A percentile compares a stretch with the other conserved stretches of the same genome.
phyloP scores from a whole-genome alignment of 2,329 filamentous ascomycete species.

The Verticillium albo-atrum region DNA sequence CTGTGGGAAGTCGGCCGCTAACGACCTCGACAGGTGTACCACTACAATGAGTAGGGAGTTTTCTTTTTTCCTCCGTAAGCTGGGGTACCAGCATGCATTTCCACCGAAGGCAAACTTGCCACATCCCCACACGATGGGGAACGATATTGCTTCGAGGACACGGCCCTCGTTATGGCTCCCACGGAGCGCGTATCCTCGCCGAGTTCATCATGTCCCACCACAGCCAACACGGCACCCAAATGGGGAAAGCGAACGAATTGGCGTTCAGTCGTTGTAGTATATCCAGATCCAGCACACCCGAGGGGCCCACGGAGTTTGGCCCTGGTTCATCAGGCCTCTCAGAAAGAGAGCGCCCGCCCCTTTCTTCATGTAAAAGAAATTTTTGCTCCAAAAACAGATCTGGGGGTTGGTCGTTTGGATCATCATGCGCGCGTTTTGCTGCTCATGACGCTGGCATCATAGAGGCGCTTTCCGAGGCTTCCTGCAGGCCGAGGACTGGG shows the following conservation, averaged over 20 bases:
- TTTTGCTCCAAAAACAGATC: not conserved
- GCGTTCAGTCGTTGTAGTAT: slow-evolving; percentile 1
- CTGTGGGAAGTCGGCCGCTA: not conserved
- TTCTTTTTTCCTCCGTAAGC: not conserved
- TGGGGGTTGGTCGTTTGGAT: not conserved
- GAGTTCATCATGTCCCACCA: not conserved
- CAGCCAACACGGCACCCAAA: not conserved
- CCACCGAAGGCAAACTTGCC: not conserved
- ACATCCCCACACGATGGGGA: not conserved
- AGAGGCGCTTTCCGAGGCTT: not conserved
- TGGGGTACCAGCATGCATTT: not conserved
- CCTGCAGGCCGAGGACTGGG: not conserved
- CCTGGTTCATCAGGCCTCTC: not conserved
- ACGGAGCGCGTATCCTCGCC: not conserved
- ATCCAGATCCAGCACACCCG: slow-evolving; percentile 2
- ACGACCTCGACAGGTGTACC: slow-evolving; percentile 62
- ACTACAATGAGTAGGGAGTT: slow-evolving; percentile 72
- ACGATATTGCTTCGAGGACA: not conserved
- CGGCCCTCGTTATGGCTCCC: not conserved
- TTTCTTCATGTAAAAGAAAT: not conserved
- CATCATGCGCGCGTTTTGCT: not conserved
- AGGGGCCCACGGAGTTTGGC: not conserved
- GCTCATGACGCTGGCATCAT: not conserved
- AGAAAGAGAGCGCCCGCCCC: not conserved
- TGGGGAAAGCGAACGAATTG: not conserved